Evolutionary conservation across 2,329 filamentous ascomycete species (phyloP).

Genomic region (Pseudopithomyces chartarum): DNA sequence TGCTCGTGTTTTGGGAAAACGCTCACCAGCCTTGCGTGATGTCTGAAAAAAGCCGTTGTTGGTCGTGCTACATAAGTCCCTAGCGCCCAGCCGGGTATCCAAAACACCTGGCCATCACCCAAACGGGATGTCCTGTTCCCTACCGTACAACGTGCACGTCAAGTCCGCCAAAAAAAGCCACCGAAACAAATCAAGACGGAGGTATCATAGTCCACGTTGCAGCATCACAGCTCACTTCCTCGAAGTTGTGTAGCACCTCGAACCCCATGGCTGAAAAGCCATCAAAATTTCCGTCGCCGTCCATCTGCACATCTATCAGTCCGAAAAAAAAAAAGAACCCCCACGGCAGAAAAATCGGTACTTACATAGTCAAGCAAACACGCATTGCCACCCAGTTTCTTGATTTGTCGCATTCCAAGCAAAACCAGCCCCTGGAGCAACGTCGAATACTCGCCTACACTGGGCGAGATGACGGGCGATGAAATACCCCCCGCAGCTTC

Average conservation of each 20-base stretch:
- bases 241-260: constrained; percentile 76
- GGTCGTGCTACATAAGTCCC: constrained; percentile 7
- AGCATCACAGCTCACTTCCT: constrained; percentile 75
- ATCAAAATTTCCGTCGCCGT: constrained; percentile 74
- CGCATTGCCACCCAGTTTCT: constrained; percentile 73
- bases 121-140: background rate
- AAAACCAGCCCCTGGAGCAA: constrained; percentile 79
- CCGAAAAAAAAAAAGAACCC: constrained; percentile 6
- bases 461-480: constrained; percentile 75
- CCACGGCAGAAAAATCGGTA: constrained; percentile 19
- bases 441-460: constrained; percentile 69
- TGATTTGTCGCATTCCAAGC: constrained; percentile 81
- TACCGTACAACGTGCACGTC: constrained; percentile 5
- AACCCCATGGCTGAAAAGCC: constrained; percentile 81
- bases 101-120: constrained; percentile 13
- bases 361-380: constrained; percentile 82
- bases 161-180: background rate
- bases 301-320: constrained; percentile 59
- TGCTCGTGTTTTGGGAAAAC: background rate
- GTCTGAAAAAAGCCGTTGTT: constrained; percentile 1
- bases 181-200: constrained; percentile 36
- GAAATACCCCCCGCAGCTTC: constrained; percentile 75
- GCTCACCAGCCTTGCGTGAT: background rate
- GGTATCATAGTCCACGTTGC: constrained; percentile 64
- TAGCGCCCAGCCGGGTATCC: constrained; percentile 19